phyloP scores from a whole-genome alignment of 345 rosid species.

The Hibiscus tridactylites region DNA sequence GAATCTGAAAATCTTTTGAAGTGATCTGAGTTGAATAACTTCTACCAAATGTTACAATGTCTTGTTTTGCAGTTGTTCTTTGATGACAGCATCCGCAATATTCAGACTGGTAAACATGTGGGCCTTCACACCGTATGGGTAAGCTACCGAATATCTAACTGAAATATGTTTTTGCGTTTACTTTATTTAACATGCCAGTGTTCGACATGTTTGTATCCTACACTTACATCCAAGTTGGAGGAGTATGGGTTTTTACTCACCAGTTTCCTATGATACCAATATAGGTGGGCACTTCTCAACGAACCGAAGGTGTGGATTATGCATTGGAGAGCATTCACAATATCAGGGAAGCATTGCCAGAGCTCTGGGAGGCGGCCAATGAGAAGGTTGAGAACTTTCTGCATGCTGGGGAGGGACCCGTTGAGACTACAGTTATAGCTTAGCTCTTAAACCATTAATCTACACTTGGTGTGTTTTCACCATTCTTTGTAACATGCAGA shows the following conservation, averaged over 20 bases:
- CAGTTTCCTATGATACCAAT: neutral
- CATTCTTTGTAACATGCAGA: constrained; percentile 1
- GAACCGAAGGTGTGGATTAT: constrained; percentile 54
- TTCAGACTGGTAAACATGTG: constrained; percentile 60
- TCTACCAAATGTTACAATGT: neutral
- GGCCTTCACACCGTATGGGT: constrained; percentile 87
- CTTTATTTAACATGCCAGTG: too few species aligned
- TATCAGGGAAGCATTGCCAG: constrained; percentile 72
- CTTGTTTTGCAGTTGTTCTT: constrained; percentile 63
- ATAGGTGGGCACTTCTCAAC: constrained; percentile 70
- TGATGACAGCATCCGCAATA: constrained; percentile 75
- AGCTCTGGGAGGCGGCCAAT: constrained; percentile 59
- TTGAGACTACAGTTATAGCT: constrained; percentile 58
- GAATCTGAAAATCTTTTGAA: neutral
- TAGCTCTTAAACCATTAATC: constrained; percentile 12
- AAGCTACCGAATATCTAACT: constrained; percentile 17
- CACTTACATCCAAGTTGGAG: neutral
- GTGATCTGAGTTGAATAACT: neutral
- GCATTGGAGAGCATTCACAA: constrained; percentile 90
- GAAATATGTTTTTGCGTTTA: too few species aligned
- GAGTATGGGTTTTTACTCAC: neutral
- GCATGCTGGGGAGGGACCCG: constrained; percentile 40
- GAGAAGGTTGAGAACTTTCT: constrained; percentile 38
- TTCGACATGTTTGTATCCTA: neutral
- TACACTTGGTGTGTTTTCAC: neutral